phyloP scores from a whole-genome alignment of 805 yeast species.

The Lipomyces yamanashiensis region DNA sequence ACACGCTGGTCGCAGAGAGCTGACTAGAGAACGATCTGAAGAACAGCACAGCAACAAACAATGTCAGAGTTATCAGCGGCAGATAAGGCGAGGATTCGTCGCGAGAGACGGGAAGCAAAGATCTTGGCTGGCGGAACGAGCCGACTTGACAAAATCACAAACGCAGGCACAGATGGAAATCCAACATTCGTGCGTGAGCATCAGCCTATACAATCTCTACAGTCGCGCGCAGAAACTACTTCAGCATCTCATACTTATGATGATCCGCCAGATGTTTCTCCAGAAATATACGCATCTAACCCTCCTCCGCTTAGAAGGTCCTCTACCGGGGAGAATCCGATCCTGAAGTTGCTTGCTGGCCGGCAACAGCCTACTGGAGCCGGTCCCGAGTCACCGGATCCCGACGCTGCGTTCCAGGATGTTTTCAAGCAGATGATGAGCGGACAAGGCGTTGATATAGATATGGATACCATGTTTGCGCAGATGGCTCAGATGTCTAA shows the following conservation, averaged over 20 bases:
- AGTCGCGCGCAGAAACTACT: not conserved
- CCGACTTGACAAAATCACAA: slow-evolving; percentile 36
- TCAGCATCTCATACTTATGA: slow-evolving; percentile 4
- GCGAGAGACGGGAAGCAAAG: slow-evolving; percentile 39
- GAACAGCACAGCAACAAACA: not conserved
- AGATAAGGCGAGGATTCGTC: slow-evolving; percentile 37
- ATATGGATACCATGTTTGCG: slow-evolving; percentile 13
- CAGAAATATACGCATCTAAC: not conserved
- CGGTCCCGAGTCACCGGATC: slow-evolving; percentile 9
- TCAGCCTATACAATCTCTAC: slow-evolving; percentile 11
- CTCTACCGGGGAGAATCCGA: slow-evolving; percentile 25
- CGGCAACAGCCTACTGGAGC: slow-evolving; percentile 15
- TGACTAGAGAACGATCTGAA: not conserved
- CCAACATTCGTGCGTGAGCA: slow-evolving; percentile 10
- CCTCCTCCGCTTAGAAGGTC: slow-evolving; percentile 5
- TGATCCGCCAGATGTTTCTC: slow-evolving; percentile 25
- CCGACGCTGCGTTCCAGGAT: slow-evolving; percentile 18
- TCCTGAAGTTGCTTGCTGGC: slow-evolving; percentile 25
- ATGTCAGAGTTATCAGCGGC: slow-evolving; percentile 21
- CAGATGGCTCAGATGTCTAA: slow-evolving; percentile 18
- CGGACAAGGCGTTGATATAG: slow-evolving; percentile 14
- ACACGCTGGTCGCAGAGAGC: not conserved
- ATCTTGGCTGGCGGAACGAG: slow-evolving; percentile 36
- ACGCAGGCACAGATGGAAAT: slow-evolving; percentile 9
- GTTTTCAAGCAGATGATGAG: slow-evolving; percentile 15